Conservation (phyloP, 306 rosid species). For the Abrus precatorius region DNA sequence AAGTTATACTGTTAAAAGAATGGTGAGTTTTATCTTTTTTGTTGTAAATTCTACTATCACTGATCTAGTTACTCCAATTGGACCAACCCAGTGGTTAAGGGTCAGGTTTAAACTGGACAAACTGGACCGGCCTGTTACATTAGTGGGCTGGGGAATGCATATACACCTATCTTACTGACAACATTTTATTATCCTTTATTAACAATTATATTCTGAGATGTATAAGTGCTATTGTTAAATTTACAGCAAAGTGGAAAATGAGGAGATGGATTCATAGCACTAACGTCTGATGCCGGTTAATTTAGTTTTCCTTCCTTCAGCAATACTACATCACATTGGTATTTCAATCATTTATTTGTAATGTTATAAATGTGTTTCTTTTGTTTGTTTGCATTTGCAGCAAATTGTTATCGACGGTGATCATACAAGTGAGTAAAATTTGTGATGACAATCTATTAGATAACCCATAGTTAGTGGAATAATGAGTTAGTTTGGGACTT, state of each 20-base stretch:
- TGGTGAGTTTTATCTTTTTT: neutral
- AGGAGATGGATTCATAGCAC: neutral
- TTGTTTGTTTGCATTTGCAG: too few relatives aligned
- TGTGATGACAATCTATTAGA: too few relatives aligned
- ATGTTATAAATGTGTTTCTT: too few relatives aligned
- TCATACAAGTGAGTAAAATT: too few relatives aligned
- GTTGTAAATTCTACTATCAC: neutral
- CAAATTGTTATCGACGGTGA: too few relatives aligned
- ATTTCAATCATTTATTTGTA: too few relatives aligned
- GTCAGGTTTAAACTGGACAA: neutral
- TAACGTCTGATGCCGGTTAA: neutral
- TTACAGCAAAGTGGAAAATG: neutral
- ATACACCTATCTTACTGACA: too few relatives aligned
- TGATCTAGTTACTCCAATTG: neutral
- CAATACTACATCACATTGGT: neutral
- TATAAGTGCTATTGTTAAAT: neutral
- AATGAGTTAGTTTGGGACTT: too few relatives aligned
- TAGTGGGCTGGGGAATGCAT: neutral
- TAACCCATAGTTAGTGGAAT: too few relatives aligned
- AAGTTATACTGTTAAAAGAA: too few relatives aligned
- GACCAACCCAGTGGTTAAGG: neutral
- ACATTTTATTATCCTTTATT: too few relatives aligned
- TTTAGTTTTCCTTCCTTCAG: neutral
- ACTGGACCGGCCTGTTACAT: neutral
- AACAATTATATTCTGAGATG: too few relatives aligned